Evolutionary conservation across 768 basidiomycete genomes (phyloP), one percentile per base, ranked within the genome.

Genomic region (Panaeolus cyanescens): DNA sequence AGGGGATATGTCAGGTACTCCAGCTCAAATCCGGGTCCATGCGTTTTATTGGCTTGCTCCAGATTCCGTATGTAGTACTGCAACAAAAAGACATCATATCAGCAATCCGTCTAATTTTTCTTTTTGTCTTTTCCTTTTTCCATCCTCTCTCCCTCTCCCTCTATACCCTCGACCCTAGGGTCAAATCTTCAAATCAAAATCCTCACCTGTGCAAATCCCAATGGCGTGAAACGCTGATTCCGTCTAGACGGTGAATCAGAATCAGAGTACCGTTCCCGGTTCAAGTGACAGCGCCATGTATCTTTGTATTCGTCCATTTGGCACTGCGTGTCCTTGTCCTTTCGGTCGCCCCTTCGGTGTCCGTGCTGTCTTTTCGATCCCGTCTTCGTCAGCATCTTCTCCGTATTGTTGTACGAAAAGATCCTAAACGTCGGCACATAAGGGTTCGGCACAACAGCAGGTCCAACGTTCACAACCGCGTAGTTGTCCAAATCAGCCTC

Each of bases 151-250:
- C 25, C 6, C 13, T 28, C 30, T 50, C 30, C n/a, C 17, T 28
- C 5, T 28, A 50, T 50, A 28, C 22, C 45, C 22, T 28, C 45
- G 25, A 50, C 45, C 45, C 45, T 50, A 42, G 19, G 39, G 39
- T 42, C 39, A 17, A 42, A 42, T 20, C 19, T 42, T 22, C 30
- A 20, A 25, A 37, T 0, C 53, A 65, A 65, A 33, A n/a, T 22
- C 65, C 82, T 58, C 70, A 92, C 93, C 84, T 96, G 95, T 54
- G 91, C 88, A 78, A 89, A 97, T 45, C 93, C 93, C 39, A 95
- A 76, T 4, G 91, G 89, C 8, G 86, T 85, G 83, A 89, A 90
- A 53, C 82, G 80, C 55, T 77, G 77, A 72, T 95, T 95, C 32
- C 67, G 78, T 60, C 91, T 79, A 25, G 91, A 91, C 10, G 95